Conservation (phyloP, 805 yeast species). For the Candida orba region DNA sequence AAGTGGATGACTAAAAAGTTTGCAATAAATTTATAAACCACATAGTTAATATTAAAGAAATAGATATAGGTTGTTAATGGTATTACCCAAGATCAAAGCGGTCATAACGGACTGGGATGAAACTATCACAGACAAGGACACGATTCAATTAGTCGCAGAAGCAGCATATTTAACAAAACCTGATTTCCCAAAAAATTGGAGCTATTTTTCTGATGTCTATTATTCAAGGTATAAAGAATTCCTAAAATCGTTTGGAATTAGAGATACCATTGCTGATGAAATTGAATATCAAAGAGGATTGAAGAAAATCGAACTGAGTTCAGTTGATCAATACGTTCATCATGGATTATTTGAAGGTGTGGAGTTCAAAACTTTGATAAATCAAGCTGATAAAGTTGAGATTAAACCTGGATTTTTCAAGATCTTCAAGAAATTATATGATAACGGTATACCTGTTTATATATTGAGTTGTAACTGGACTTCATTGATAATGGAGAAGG, state of each 20-base stretch:
- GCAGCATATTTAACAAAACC: constrained; percentile 37
- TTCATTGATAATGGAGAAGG: constrained; percentile 34
- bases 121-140: constrained; percentile 49
- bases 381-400: constrained; percentile 36
- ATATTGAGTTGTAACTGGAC: constrained; percentile 63
- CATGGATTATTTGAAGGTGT: constrained; percentile 37
- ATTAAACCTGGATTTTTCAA: constrained; percentile 69
- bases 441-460: constrained; percentile 28
- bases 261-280: constrained; percentile 35
- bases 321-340: constrained; percentile 36
- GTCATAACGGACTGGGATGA: constrained; percentile 62
- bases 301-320: constrained; percentile 38
- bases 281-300: constrained; percentile 38
- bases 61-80: too few relatives aligned
- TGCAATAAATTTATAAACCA: too few relatives aligned
- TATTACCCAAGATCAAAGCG: constrained; percentile 13
- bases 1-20: too few relatives aligned
- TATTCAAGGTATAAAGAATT: constrained; percentile 29
- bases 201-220: constrained; percentile 39
- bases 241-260: constrained; percentile 23
- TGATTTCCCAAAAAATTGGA: constrained; percentile 31
- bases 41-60: too few relatives aligned
- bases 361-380: constrained; percentile 23
- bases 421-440: constrained; percentile 22
- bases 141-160: constrained; percentile 43